Conservation (phyloP, 176 grass and related monocot genomes). For the Tuctoria greenei region DNA sequence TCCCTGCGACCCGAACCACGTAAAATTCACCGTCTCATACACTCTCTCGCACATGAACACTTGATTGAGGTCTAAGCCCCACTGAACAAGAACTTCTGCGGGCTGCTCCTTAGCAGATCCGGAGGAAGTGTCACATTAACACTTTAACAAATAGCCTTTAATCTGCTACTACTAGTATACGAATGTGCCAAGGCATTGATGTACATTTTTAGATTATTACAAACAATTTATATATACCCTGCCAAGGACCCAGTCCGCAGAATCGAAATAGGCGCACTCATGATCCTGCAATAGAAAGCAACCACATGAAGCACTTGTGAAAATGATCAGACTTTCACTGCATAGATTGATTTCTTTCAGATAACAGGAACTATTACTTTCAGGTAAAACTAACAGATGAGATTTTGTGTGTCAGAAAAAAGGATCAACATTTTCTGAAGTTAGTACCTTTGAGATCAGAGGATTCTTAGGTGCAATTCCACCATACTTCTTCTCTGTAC, state of each 20-base stretch:
- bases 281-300: constrained; percentile 55
- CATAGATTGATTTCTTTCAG: background rate
- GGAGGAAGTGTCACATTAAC: no score
- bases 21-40: no score
- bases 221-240: constrained; percentile 86
- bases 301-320: background rate
- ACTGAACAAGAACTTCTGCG: no score
- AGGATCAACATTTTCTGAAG: background rate
- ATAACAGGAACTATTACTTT: background rate
- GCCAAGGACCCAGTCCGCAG: constrained; percentile 92
- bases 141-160: no score
- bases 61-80: no score
- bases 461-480: constrained; percentile 78
- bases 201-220: constrained; percentile 3
- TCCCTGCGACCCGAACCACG: no score
- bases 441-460: constrained; percentile 76
- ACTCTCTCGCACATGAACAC: no score
- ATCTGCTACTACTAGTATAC: no score
- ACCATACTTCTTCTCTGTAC: constrained; percentile 69
- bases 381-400: background rate
- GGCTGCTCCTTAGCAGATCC: no score
- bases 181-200: no score
- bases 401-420: no score
- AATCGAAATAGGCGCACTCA: constrained; percentile 90
- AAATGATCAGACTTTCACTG: background rate